Conservation (phyloP, 495 filamentous ascomycete species). For the Xylaria bambusicola region DNA sequence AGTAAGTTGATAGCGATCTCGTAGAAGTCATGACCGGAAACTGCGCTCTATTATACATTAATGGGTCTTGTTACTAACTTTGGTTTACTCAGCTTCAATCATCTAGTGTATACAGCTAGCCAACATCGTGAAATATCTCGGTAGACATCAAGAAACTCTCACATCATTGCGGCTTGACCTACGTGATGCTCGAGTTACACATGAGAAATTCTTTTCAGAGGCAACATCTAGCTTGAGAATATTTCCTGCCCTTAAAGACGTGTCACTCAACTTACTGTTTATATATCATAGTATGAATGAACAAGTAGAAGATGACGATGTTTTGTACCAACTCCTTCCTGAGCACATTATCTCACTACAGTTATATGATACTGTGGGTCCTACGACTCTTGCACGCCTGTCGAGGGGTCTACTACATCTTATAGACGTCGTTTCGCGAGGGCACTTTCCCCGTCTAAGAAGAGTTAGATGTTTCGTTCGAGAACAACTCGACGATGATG, state of each 20-base stretch:
- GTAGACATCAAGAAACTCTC: slow-evolving; percentile 21
- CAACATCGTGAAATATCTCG: slow-evolving; percentile 12
- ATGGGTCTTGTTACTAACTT: slow-evolving; percentile 12
- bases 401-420: slow-evolving; percentile 16
- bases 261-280: slow-evolving; percentile 19
- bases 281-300: slow-evolving; percentile 16
- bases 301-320: slow-evolving; percentile 8
- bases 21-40: neutral
- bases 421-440: slow-evolving; percentile 17
- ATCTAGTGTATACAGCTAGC: slow-evolving; percentile 4
- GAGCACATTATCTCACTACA: slow-evolving; percentile 20
- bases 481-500: slow-evolving; percentile 17
- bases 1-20: neutral
- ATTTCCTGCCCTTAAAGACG: slow-evolving; percentile 19
- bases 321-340: slow-evolving; percentile 21
- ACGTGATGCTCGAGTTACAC: neutral
- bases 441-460: slow-evolving; percentile 21
- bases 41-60: neutral
- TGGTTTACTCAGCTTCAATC: slow-evolving; percentile 7
- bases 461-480: slow-evolving; percentile 18
- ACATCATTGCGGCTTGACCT: slow-evolving; percentile 21
- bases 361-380: slow-evolving; percentile 12
- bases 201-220: slow-evolving; percentile 5
- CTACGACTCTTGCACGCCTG: slow-evolving; percentile 4
- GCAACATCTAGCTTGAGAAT: slow-evolving; percentile 17